These are phyloP conservation scores for Rhipidocladum racemiflorum DNA, from an alignment of 176 grass and related monocot genomes.

Conservation along the genomic window DNA sequence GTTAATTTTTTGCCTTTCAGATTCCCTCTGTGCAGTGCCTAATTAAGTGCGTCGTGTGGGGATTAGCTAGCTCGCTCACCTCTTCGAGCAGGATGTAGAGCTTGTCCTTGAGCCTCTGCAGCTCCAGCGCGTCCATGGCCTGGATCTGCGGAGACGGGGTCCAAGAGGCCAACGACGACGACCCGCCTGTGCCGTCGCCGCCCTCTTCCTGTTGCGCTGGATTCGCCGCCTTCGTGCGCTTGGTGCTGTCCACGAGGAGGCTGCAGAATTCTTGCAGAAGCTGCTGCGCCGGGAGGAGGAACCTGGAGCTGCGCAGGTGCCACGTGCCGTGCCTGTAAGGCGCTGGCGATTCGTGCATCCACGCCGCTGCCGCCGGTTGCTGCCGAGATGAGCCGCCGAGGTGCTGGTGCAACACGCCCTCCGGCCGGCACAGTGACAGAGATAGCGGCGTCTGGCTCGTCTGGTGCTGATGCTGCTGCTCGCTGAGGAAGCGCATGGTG, in stretches of 20 bases:
- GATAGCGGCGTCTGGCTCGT: constrained; percentile 40
- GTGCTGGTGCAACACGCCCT: constrained; percentile 40
- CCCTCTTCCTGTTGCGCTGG: constrained; percentile 7
- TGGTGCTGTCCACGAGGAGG: constrained; percentile 34
- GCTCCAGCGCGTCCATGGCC: constrained; percentile 68
- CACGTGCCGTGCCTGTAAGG: constrained; percentile 22
- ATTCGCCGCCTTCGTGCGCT: constrained; percentile 19
- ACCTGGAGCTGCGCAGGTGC: constrained; percentile 61
- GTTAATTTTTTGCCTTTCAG: neutral
- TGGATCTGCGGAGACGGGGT: constrained; percentile 52
- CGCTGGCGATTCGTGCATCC: constrained; percentile 18
- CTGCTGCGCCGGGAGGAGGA: constrained; percentile 62
- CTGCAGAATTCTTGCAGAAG: constrained; percentile 85
- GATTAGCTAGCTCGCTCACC: constrained; percentile 48
- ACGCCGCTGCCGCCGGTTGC: constrained; percentile 19
- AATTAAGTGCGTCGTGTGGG: constrained; percentile 13
- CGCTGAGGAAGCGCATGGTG: constrained; percentile 45
- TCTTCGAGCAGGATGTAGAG: constrained; percentile 91
- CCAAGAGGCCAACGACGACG: constrained; percentile 58
- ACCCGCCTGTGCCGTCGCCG: constrained; percentile 39
- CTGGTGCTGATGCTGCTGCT: constrained; percentile 27
- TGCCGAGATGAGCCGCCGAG: constrained; percentile 36
- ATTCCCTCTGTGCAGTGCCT: constrained; percentile 35
- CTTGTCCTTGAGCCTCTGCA: constrained; percentile 80
- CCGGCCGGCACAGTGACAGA: constrained; percentile 44